Conservation (phyloP, 1,284 basidiomycete species). For the Ganoderma resinaceum region DNA sequence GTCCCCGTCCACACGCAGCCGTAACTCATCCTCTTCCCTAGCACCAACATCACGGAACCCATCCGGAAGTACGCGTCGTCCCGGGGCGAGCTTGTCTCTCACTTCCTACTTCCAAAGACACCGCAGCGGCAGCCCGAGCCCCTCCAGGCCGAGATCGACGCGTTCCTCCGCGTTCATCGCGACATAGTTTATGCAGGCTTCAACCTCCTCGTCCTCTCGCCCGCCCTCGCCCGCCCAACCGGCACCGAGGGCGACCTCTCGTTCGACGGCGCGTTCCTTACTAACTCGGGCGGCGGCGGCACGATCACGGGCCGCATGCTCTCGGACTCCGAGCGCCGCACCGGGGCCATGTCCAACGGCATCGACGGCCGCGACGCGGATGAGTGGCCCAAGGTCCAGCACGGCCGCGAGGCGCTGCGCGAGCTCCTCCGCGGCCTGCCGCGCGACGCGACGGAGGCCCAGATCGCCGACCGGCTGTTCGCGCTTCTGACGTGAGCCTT, state of each 20-base stretch:
- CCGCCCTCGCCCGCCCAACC: slow-evolving; percentile 6
- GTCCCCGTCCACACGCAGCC: slow-evolving; percentile 10
- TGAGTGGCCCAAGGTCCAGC: slow-evolving; percentile 75
- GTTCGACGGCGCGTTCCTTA: slow-evolving; percentile 63
- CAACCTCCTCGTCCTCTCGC: slow-evolving; percentile 69
- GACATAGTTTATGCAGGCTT: slow-evolving; percentile 71
- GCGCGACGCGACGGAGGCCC: slow-evolving; percentile 51
- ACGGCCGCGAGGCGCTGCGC: slow-evolving; percentile 58
- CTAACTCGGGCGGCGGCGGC: slow-evolving; percentile 74
- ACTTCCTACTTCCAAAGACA: slow-evolving; percentile 65
- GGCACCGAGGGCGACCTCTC: slow-evolving; percentile 40
- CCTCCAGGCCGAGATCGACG: slow-evolving; percentile 54
- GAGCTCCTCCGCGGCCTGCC: slow-evolving; percentile 46
- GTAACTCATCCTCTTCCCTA: slow-evolving; percentile 40
- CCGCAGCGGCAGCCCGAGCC: slow-evolving; percentile 32
- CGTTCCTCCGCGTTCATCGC: slow-evolving; percentile 50
- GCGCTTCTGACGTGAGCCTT: slow-evolving; percentile 67
- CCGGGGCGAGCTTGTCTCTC: slow-evolving; percentile 69
- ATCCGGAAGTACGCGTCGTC: slow-evolving; percentile 55
- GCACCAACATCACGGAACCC: slow-evolving; percentile 83
- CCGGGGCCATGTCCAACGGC: slow-evolving; percentile 76
- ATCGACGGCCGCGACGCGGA: slow-evolving; percentile 62
- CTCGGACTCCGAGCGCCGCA: slow-evolving; percentile 51
- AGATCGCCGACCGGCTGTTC: slow-evolving; percentile 65
- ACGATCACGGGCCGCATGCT: slow-evolving; percentile 60